Evolutionary conservation across 331 rosid genomes (phyloP).

Genomic region (Acacia pycnantha): DNA sequence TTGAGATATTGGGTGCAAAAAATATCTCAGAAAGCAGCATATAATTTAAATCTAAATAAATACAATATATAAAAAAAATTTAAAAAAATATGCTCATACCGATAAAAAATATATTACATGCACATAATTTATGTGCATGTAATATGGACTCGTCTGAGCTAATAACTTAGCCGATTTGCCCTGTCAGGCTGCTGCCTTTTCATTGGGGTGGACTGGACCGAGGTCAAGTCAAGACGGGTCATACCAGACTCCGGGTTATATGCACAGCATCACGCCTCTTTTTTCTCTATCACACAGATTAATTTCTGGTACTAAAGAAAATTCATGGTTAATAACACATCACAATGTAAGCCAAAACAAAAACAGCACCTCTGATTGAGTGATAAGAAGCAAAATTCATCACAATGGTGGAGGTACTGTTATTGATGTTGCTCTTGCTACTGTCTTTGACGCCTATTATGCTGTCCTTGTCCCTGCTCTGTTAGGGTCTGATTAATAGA

Average conservation of each 20-base stretch:
- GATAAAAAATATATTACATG: no score
- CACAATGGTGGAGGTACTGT: slow-evolving; percentile 10
- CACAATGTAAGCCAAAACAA: not conserved
- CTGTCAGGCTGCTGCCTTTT: not conserved
- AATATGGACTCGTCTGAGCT: no score
- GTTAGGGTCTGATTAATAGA: slow-evolving; percentile 36
- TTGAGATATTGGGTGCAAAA: no score
- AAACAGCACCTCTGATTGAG: slow-evolving; percentile 1
- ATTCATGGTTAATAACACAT: not conserved
- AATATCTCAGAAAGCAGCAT: no score
- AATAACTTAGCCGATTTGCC: not conserved
- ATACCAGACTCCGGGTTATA: not conserved
- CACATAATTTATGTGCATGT: no score
- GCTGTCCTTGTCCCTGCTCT: slow-evolving; percentile 35
- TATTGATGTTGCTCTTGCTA: slow-evolving; percentile 41
- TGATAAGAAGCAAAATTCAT: not conserved
- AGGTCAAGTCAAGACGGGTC: no score
- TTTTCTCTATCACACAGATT: not conserved
- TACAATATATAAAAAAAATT: no score
- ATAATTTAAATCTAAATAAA: no score
- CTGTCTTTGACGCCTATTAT: slow-evolving; percentile 33
- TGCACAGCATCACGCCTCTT: not conserved
- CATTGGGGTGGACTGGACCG: not conserved
- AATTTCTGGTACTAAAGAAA: not conserved
- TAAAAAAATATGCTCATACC: no score